Evolutionary conservation across 306 rosid species (phyloP), one percentile per base, ranked within the genome.

Genomic region (Acacia acuminata): DNA sequence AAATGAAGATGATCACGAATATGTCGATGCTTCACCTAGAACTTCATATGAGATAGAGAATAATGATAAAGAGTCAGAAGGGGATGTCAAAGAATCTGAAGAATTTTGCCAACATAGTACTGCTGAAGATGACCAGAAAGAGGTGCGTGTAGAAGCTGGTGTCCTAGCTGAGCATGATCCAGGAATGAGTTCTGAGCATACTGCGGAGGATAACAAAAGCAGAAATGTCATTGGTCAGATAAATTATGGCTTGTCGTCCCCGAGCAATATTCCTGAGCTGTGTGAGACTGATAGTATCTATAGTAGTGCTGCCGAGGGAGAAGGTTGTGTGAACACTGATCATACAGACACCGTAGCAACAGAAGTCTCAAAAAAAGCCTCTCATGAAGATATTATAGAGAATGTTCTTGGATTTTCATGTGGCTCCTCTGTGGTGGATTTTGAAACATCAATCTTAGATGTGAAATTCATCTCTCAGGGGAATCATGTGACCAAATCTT

Each of bases 371-470:
- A 67, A 75, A 55, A 88, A 78, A 47, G 45, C 78, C 10, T 68
- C 75, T 71, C 82, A 75, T 71, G 82, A 77, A 78, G 90, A 91
- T 82, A 81, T 86, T 48, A 81, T 96, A 79, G 85, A 72, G 85
- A 90, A 89, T 67, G 87, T 90, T 79, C 91, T 92, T 74, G 94
- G 88, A 78, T 81, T 88, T 89, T 82, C 92, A 42, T 77, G 58
- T n/a, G 72, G 90, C 32, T 80, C 89, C 58, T 80, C 92, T 7
- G 67, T 43, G 76, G 89, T 94, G 71, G 87, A 96, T 87, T 96
- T 92, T 50, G 84, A 90, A 47, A 75, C 61, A 80, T 86, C 97
- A 64, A 86, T 96, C 40, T 80, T 92, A 90, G 97, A 96, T 84
- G 98, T 94, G 70, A 84, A 88, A 79, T 94, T 96, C 72, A 61